A percentile compares a stretch with the other conserved stretches of the same genome.
Evolutionary conservation across 2,329 filamentous ascomycete genomes (phyloP).

Genomic region (Clonostachys sp.): DNA sequence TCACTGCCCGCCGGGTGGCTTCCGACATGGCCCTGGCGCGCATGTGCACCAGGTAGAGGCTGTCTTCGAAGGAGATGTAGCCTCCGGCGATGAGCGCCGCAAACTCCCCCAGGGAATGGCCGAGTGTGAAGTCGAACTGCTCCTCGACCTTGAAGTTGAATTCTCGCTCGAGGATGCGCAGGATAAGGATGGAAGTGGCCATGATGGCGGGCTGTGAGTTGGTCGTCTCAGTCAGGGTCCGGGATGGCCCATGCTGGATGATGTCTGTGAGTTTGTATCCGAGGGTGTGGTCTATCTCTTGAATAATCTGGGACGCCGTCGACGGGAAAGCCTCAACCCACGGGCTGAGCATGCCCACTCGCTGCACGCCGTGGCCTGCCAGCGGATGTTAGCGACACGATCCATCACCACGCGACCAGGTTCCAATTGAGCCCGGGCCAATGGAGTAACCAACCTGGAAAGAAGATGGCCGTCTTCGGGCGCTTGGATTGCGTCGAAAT

Average conservation of each 20-base stretch:
- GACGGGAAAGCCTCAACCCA: slow-evolving; percentile 84
- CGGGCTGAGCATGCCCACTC: slow-evolving; percentile 79
- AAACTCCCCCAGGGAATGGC: slow-evolving; percentile 91
- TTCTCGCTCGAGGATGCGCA: slow-evolving; percentile 80
- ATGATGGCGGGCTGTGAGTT: slow-evolving; percentile 96
- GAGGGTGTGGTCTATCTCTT: slow-evolving; percentile 79
- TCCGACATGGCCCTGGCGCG: slow-evolving; percentile 81
- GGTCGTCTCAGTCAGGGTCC: slow-evolving; percentile 71
- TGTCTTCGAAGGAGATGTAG: slow-evolving; percentile 73
- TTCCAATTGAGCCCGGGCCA: not conserved
- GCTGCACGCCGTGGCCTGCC: slow-evolving; percentile 81
- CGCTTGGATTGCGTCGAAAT: slow-evolving; percentile 25
- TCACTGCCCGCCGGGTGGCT: slow-evolving; percentile 63
- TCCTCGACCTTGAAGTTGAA: slow-evolving; percentile 71
- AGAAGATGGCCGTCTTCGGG: slow-evolving; percentile 55
- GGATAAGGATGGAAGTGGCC: slow-evolving; percentile 86
- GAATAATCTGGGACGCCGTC: slow-evolving; percentile 70
- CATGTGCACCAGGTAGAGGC: slow-evolving; percentile 69
- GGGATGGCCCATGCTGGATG: slow-evolving; percentile 77
- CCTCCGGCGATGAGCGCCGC: slow-evolving; percentile 83
- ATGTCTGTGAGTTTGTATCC: slow-evolving; percentile 70
- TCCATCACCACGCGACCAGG: not conserved
- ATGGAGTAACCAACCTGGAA: slow-evolving; percentile 37
- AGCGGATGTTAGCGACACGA: slow-evolving; percentile 3
- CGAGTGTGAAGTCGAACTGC: slow-evolving; percentile 76